Percentiles rank a stretch among this genome's conserved stretches.
Evolutionary conservation across 352 stramenopile genomes (phyloP).

Genomic region (Stramenopiles sp.): DNA sequence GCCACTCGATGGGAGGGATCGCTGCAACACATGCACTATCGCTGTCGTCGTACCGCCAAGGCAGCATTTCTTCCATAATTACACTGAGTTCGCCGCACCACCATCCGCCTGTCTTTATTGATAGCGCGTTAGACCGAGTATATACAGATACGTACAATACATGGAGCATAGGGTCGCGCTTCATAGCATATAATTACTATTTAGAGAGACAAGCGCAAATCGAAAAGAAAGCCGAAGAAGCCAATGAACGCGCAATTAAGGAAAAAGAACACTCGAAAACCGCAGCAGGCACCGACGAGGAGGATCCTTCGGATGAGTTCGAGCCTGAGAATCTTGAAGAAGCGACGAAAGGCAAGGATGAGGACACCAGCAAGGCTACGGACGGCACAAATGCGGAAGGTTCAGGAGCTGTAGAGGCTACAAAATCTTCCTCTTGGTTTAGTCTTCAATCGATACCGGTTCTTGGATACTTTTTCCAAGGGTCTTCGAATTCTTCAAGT

Average conservation of each 20-base stretch:
- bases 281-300: background rate
- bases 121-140: constrained; percentile 37
- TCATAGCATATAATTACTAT: background rate
- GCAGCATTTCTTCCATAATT: constrained; percentile 49
- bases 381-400: background rate
- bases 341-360: background rate
- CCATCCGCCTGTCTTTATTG: constrained; percentile 37
- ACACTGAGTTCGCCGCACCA: constrained; percentile 42
- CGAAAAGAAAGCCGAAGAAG: background rate
- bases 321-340: background rate
- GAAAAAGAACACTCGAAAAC: background rate
- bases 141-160: constrained; percentile 28
- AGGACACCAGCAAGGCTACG: background rate
- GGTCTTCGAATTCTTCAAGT: background rate
- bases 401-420: background rate
- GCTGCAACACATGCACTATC: constrained; percentile 39
- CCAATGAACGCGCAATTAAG: background rate
- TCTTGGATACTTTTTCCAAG: background rate
- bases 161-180: constrained; percentile 3
- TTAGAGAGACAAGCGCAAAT: background rate
- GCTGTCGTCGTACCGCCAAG: constrained; percentile 45
- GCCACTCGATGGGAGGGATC: constrained; percentile 56
- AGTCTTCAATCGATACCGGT: background rate
- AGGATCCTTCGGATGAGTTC: background rate
- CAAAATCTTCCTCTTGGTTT: background rate